Base-by-base conservation (phyloP, 805 yeast genomes). In the Candida sphagnicola region DNA sequence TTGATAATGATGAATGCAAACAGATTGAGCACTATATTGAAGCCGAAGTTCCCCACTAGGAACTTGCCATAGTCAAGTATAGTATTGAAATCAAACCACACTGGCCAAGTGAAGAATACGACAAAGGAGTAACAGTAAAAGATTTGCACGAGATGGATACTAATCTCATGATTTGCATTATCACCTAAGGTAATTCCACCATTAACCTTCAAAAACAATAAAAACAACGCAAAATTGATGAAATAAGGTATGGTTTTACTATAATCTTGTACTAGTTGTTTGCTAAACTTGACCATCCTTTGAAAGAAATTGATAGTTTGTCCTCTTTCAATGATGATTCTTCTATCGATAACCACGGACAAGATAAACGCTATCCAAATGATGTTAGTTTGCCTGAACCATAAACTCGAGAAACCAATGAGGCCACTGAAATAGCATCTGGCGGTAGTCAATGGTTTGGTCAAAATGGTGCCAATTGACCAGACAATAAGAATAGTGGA, bases 101-200 rank as follows among this genome's bases (percentile, higher is more conserved):
- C 56, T 2, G 98, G 97, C 53, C 77, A 59, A 2, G 91, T 77
- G 49, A 90, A 75, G n/a, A 75, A 50, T 0, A 75, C 58, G 11
- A 83, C 58, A 51, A 89, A 87, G 3, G 78, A 55, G 18, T 75
- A 61, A 53, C 91, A 87, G 57, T 93, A 93, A 46, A 88, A 82
- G 1, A 90, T 44, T 58, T 93, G 99, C 5, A 83, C 88, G 3
- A 83, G 25, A 57, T 93, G 96, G 2, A 85, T 43, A 1, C 80
- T 77, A 2, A 81, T 72, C 25, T 70, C 66, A 57, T 93, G 99
- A 58, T 91, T 90, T 23, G 78, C 80, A 58, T 88, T 86, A 55
- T 93, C 99, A 1, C 99, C 99, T 34, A 91, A 70, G 0, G 98
- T 82, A 29, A 93, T 80, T 0, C 96, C 95, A 13, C 87, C 86